Base-by-base conservation (phyloP, 768 basidiomycete species). In the Suillus plorans region DNA sequence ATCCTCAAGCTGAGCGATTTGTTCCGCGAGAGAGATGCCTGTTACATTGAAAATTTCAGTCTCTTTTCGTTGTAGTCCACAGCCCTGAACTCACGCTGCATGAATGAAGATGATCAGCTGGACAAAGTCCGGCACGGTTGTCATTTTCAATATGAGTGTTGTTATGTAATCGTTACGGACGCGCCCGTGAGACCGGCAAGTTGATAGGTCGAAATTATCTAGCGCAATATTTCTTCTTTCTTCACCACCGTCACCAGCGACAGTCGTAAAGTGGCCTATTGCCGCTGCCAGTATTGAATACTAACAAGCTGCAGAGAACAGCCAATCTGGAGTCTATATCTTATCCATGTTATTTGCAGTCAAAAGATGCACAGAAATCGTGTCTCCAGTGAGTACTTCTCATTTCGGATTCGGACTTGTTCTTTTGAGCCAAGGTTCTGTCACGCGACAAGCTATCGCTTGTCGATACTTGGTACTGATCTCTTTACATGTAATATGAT, bases 1-100 rank as follows among this genome's bases (percentile, higher is more conserved):
- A 60, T 91, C 86, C 56, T 92, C 85, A 31, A 98, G 85, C 71
- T 90, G 84, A 44, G 89, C 90, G 49, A 97, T 86, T 72, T 97
- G 94, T 73, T 96, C 85, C 4, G 86, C 88, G 31, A 92, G 82
- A 4, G 90, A 87, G 42, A 89, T 74, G 36, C 83, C 82, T 82
- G 66, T 14, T 31, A 50, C 55, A 1, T 1, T 13, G 10, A 34
- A 37, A 16, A 52, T 37, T n/a, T 64, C 56, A 65, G 53, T 63
- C 68, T 57, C 28, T 49, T 34, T 36, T 20, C 14, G 50, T 28
- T 31, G 47, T 20, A 20, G 52, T 37, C 36, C 52, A 44, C 22
- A 59, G 50, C 52, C 31, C 25, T n/a, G 60, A 34, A 74, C 74
- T 71, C 64, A 77, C 74, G 76, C 63, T 75, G 56, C 76, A 75